Conservation (phyloP, 2,329 filamentous ascomycete genomes). For the Penicillium glabrum region DNA sequence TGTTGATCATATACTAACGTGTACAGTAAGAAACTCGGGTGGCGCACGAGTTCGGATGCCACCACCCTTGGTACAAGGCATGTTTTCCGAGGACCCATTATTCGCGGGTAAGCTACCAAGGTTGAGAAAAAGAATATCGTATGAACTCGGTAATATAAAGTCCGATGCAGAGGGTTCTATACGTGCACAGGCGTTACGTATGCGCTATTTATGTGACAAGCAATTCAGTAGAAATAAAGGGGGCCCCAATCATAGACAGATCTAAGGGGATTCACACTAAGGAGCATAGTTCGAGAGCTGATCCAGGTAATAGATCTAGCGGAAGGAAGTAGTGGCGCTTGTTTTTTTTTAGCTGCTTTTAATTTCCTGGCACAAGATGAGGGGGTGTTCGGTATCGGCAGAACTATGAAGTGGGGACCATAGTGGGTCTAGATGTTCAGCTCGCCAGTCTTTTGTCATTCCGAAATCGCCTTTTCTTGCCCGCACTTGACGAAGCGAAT, state of each 20-base stretch:
- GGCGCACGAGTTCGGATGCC: not conserved
- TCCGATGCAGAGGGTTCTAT: not conserved
- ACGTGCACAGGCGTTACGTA: not conserved
- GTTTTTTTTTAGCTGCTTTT: not conserved
- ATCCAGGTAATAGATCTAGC: not conserved
- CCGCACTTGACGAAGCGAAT: not conserved
- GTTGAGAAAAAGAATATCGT: too few relatives aligned
- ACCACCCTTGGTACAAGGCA: not conserved
- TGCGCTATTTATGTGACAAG: not conserved
- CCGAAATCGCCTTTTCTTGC: not conserved
- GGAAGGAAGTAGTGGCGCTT: not conserved
- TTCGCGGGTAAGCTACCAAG: not conserved
- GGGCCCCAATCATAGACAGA: not conserved
- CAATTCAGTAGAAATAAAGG: not conserved
- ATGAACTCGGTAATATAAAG: not conserved
- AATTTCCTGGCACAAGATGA: not conserved
- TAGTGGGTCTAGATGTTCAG: constrained; percentile 2
- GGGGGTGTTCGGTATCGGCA: not conserved
- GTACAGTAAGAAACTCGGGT: not conserved
- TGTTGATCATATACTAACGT: not conserved
- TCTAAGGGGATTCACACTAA: not conserved
- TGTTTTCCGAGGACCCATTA: not conserved
- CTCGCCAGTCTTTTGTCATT: constrained; percentile 1
- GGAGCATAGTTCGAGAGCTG: not conserved
- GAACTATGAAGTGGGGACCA: not conserved